Base-by-base conservation (phyloP, 352 stramenopile genomes). In the Phytopythium ostracodes region DNA sequence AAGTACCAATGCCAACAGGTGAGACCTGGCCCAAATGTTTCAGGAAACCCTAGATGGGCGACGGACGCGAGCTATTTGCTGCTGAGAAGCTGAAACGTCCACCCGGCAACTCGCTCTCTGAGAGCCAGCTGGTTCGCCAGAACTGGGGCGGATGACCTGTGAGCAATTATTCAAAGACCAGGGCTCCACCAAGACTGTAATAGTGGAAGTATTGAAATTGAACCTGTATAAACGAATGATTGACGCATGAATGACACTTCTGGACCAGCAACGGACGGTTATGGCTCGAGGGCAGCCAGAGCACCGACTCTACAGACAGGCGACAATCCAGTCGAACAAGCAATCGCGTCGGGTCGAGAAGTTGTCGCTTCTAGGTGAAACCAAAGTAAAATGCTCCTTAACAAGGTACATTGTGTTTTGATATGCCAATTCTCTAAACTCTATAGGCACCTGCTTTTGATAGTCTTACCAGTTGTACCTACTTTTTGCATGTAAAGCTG, bases 11-110 rank as follows among this genome's bases (percentile, higher is more conserved):
- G 31, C 31, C 31, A 7, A 18, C 15, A 50, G 43, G 43, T 50
- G 43, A 50, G 43, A 50, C n/a, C 42, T 47, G 42, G 42, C n/a
- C n/a, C n/a, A n/a, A n/a, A n/a, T n/a, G n/a, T n/a, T 38, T 38
- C 33, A 10, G 33, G 33, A 38, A 38, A 38, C 33, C 33, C 29
- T 2, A 43, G 38, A 17, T 40, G 35, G 18, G 17, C 7, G 36
- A 18, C 18, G 38, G 38, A 44, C 4, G 38, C 38, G 42, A 49
- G 42, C 42, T 20, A 49, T 49, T 22, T 22, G 42, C 42, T 49
- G 6, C 42, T 25, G 42, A 25, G 10, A 49, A 49, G 2, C 3
- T 11, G 44, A n/a, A 33, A n/a, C 24, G n/a, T 52, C 44, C 44
- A 22, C 24, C 18, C 10, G 20, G 20, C 42, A 24, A 49, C 42